Conservation (phyloP, 2,329 filamentous ascomycete genomes). For the Penicillium sp. region DNA sequence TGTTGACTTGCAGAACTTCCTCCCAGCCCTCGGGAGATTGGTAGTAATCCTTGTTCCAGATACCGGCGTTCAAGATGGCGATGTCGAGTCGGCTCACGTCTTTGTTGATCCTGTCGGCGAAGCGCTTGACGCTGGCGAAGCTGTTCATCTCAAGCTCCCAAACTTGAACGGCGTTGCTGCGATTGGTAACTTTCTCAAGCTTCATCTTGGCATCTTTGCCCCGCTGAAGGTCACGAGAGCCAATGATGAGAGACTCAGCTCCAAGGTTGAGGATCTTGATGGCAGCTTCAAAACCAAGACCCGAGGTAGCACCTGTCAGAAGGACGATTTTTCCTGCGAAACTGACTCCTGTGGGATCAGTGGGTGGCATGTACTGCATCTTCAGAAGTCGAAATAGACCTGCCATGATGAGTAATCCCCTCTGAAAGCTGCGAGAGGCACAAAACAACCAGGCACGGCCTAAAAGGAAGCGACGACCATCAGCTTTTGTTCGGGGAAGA, state of each 20-base stretch:
- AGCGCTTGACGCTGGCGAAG: slow-evolving; percentile 45
- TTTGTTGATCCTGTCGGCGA: slow-evolving; percentile 38
- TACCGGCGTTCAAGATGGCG: slow-evolving; percentile 47
- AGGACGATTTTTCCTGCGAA: slow-evolving; percentile 48
- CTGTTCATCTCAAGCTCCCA: slow-evolving; percentile 48
- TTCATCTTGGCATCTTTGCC: slow-evolving; percentile 42
- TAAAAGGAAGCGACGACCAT: background rate
- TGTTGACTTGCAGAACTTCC: slow-evolving; percentile 55
- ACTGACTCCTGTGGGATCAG: slow-evolving; percentile 36
- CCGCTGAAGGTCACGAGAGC: slow-evolving; percentile 43
- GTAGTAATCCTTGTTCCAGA: slow-evolving; percentile 39
- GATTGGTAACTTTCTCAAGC: slow-evolving; percentile 36
- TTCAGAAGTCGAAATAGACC: slow-evolving; percentile 30
- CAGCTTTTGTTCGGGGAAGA: background rate
- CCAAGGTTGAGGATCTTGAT: slow-evolving; percentile 46
- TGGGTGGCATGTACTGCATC: slow-evolving; percentile 35
- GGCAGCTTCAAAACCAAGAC: slow-evolving; percentile 50
- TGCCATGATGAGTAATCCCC: slow-evolving; percentile 23
- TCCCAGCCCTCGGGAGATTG: slow-evolving; percentile 48
- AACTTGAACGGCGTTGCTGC: slow-evolving; percentile 39
- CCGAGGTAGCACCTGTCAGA: slow-evolving; percentile 51
- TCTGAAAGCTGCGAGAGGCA: background rate
- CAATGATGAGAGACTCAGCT: slow-evolving; percentile 46
- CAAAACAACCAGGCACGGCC: too few species aligned
- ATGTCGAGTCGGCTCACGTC: slow-evolving; percentile 44